Conservation (phyloP, 768 basidiomycete genomes). For the Lepiota subincarnata region DNA sequence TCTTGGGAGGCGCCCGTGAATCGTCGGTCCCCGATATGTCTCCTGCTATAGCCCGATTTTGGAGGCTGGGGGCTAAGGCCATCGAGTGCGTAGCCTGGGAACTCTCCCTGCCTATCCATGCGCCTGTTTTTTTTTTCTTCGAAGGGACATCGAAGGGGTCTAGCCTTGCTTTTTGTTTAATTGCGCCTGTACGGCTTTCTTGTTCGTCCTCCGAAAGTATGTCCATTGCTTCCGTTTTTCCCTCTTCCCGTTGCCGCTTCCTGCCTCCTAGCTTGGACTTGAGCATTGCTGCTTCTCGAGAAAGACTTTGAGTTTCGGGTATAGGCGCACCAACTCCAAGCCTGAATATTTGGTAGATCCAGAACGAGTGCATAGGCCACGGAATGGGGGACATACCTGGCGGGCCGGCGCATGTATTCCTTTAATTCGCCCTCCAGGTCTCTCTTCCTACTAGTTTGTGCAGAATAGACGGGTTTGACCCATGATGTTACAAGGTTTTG, state of each 20-base stretch:
- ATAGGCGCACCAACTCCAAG: slow-evolving; percentile 71
- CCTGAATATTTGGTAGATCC: slow-evolving; percentile 30
- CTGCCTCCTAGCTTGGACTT: slow-evolving; percentile 53
- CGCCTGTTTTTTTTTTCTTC: slow-evolving; percentile 35
- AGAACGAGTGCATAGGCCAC: slow-evolving; percentile 1
- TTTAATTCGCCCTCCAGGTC: slow-evolving; percentile 54
- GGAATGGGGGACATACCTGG: slow-evolving; percentile 48
- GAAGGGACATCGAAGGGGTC: slow-evolving; percentile 56
- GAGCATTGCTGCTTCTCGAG: slow-evolving; percentile 57
- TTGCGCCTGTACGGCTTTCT: slow-evolving; percentile 53
- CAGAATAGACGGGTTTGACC: slow-evolving; percentile 54
- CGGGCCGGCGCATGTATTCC: slow-evolving; percentile 64
- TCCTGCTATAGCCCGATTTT: not conserved
- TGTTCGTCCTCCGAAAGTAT: slow-evolving; percentile 39
- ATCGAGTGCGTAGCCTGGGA: not conserved
- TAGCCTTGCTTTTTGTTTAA: slow-evolving; percentile 53
- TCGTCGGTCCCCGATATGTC: not conserved
- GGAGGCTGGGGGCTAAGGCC: not conserved
- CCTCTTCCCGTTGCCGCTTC: slow-evolving; percentile 45
- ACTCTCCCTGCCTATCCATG: slow-evolving; percentile 1
- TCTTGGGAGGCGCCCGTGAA: not conserved
- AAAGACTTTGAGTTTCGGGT: slow-evolving; percentile 40
- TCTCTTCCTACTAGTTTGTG: slow-evolving; percentile 29
- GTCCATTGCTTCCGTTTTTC: slow-evolving; percentile 20
- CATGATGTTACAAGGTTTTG: slow-evolving; percentile 73